Percentiles rank a stretch among this genome's conserved stretches.
Conservation (phyloP, 1,139 yeast genomes). For the Nematodospora anomalae region DNA sequence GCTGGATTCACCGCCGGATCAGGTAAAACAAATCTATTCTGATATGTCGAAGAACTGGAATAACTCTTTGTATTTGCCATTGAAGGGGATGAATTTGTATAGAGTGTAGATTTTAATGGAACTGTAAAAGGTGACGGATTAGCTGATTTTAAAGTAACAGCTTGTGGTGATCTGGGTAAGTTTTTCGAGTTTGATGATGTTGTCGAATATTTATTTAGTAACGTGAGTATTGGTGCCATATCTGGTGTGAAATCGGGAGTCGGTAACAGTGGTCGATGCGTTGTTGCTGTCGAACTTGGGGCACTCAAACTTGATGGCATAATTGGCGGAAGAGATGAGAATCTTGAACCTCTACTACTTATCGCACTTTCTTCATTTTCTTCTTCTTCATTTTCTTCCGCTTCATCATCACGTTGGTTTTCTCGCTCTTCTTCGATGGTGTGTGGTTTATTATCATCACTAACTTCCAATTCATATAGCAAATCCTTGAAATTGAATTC, state of each 20-base stretch:
- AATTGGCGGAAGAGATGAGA: slow-evolving; percentile 9
- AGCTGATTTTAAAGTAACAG: slow-evolving; percentile 17
- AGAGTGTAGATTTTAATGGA: slow-evolving; percentile 21
- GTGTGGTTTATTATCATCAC: background rate
- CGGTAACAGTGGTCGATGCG: slow-evolving; percentile 28
- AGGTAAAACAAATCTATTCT: slow-evolving; percentile 33
- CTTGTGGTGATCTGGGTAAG: slow-evolving; percentile 17
- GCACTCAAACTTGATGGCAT: slow-evolving; percentile 1
- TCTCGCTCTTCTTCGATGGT: slow-evolving; percentile 16
- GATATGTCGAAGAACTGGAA: slow-evolving; percentile 3
- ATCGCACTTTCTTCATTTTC: slow-evolving; percentile 14
- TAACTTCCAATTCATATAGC: slow-evolving; percentile 11
- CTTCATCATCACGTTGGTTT: slow-evolving; percentile 8
- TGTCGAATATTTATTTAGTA: slow-evolving; percentile 27
- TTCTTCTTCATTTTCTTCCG: slow-evolving; percentile 13
- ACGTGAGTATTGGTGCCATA: slow-evolving; percentile 36
- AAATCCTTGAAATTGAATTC: slow-evolving; percentile 53
- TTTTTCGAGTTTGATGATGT: slow-evolving; percentile 7
- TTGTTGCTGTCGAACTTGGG: slow-evolving; percentile 8
- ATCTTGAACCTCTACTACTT: slow-evolving; percentile 12
- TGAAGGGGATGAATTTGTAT: slow-evolving; percentile 10
- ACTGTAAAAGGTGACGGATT: slow-evolving; percentile 27
- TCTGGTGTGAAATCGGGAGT: slow-evolving; percentile 49
- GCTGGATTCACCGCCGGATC: slow-evolving; percentile 37
- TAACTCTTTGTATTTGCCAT: slow-evolving; percentile 6